Conservation (phyloP, 345 rosid genomes). For the Nephelium lappaceum region DNA sequence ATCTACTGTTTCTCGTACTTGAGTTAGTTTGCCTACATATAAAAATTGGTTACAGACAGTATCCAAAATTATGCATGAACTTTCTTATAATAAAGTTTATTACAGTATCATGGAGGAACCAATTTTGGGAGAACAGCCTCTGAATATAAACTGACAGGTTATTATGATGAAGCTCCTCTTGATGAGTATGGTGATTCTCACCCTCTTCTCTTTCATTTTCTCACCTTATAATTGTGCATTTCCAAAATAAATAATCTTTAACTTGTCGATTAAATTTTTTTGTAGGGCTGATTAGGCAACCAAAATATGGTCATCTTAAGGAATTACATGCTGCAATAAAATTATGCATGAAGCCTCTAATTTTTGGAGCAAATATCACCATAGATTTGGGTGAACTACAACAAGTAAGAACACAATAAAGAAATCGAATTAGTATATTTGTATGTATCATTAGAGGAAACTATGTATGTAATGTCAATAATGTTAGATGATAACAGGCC, state of each 20-base stretch:
- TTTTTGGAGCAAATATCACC: slow-evolving; percentile 28
- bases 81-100: no score
- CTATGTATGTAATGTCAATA: no score
- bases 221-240: neutral
- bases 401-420: slow-evolving; percentile 32
- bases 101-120: slow-evolving; percentile 64
- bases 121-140: slow-evolving; percentile 56
- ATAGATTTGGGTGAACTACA: slow-evolving; percentile 36
- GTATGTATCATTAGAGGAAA: neutral
- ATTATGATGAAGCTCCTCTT: slow-evolving; percentile 61
- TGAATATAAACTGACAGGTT: slow-evolving; percentile 41
- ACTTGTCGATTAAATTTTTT: neutral
- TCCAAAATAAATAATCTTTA: slow-evolving; percentile 5
- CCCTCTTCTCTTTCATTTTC: neutral
- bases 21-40: no score
- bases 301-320: slow-evolving; percentile 56
- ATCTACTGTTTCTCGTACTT: no score
- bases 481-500: slow-evolving; percentile 3
- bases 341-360: slow-evolving; percentile 38
- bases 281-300: slow-evolving; percentile 50
- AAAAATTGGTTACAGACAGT: no score
- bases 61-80: no score
- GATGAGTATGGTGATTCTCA: slow-evolving; percentile 51
- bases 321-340: slow-evolving; percentile 49
- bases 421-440: neutral